These are phyloP conservation scores for Phoma sp. DNA, from an alignment of 2,329 filamentous ascomycete genomes.

Conservation along the genomic window DNA sequence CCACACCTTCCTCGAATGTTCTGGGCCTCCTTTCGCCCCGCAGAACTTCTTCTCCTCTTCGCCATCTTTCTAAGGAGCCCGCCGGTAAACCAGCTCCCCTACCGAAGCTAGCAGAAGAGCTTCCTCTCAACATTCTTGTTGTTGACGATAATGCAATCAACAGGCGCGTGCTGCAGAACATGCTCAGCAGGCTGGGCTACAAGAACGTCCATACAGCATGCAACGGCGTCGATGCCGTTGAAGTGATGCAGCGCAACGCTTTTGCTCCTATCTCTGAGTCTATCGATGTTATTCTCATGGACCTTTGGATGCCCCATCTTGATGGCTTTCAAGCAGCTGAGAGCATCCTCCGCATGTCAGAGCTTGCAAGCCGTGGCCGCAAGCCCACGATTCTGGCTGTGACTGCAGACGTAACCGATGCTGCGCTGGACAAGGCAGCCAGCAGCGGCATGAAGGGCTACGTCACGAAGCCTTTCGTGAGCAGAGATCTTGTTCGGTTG, in stretches of 20 bases:
- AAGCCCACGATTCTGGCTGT: slow-evolving; percentile 64
- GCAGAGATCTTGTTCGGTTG: slow-evolving; percentile 66
- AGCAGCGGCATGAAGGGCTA: slow-evolving; percentile 71
- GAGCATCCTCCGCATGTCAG: slow-evolving; percentile 62
- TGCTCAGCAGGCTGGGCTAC: slow-evolving; percentile 72
- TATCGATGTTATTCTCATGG: slow-evolving; percentile 73
- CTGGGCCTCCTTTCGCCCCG: slow-evolving; percentile 37
- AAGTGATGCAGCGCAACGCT: slow-evolving; percentile 59
- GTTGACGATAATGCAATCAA: slow-evolving; percentile 78
- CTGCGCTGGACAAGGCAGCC: slow-evolving; percentile 64
- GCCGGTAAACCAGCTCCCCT: slow-evolving; percentile 28
- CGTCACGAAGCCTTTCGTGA: slow-evolving; percentile 71
- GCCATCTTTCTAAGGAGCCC: slow-evolving; percentile 31
- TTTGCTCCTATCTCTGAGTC: slow-evolving; percentile 31
- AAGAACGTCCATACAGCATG: slow-evolving; percentile 67
- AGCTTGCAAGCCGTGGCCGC: slow-evolving; percentile 38
- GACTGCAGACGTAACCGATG: slow-evolving; percentile 70
- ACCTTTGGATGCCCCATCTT: slow-evolving; percentile 78
- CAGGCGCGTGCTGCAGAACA: slow-evolving; percentile 68
- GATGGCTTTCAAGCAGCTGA: slow-evolving; percentile 73
- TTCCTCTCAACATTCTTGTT: slow-evolving; percentile 71
- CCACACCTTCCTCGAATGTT: slow-evolving; percentile 11
- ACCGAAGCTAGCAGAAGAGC: slow-evolving; percentile 58
- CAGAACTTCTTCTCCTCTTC: slow-evolving; percentile 37
- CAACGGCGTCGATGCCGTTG: slow-evolving; percentile 71